Evolutionary conservation across 345 rosid species (phyloP), one percentile per base, ranked within the genome.

Genomic region (Anastatica hierochuntica): DNA sequence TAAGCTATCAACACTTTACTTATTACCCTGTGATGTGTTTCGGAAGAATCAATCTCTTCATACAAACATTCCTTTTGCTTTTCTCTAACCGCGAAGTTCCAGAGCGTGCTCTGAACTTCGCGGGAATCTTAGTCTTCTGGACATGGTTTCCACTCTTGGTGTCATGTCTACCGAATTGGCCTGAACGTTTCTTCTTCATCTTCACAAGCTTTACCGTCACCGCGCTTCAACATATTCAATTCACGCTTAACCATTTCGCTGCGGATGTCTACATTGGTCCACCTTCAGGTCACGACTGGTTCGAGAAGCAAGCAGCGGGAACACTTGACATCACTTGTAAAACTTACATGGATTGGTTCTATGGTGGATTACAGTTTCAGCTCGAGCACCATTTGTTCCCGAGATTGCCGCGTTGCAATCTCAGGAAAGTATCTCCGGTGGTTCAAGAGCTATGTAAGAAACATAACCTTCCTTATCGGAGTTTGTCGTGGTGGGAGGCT

Each of bases 311-410:
- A 67, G 73, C 98, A 0, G 40, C 72, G 0, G 98, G 98, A 38
- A 92, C 97, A 1, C 18, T 92, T 24, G 95, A 92, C 39, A 85
- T 92, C 39, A 46, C 83, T 2, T 88, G 98, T 45, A 24, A 66
- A 0, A 61, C 84, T 6, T 92, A 81, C 70, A 92, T 92, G 97
- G 98, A 92, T 71, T 92, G 97, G 98, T 75, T 83, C 52, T 69
- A 47, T 38, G 97, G 98, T 1, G 98, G 98, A n/a, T 56, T 92
- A 36, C 98, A 92, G 70, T 92, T 92, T 72, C 98, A 92, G 77
- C 77, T 92, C 2, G 98, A 92, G 72, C 98, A 92, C 39, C 98
- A 92, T 71, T 43, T 92, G 76, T 92, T 92, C 45, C 98, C 98
- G 0, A 44, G 98, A 56, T n/a, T 92, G 75, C 98, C 98, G 1